These are phyloP conservation scores for Asterochloris sp. DNA, from an alignment of 139 green algal genomes.

Conservation along the genomic window DNA sequence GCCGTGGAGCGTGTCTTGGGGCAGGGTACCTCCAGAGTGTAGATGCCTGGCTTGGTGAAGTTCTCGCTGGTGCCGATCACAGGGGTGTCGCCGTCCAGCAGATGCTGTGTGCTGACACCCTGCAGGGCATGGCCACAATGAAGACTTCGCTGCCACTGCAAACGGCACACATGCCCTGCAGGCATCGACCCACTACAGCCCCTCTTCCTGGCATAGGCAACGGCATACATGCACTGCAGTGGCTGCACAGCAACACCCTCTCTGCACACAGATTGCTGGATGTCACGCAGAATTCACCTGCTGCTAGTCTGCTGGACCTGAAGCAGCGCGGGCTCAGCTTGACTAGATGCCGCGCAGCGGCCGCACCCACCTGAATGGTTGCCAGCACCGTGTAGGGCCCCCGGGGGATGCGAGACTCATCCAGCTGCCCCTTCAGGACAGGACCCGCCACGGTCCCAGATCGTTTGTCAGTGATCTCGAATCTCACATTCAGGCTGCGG, in stretches of 20 bases:
- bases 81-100: slow-evolving; percentile 65
- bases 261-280: too few relatives aligned
- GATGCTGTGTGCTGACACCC: slow-evolving; percentile 63
- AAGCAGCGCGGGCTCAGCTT: too few relatives aligned
- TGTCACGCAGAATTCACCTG: too few relatives aligned
- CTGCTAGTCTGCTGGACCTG: too few relatives aligned
- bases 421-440: slow-evolving; percentile 11
- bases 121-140: slow-evolving; percentile 17
- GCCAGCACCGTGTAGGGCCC: slow-evolving; percentile 76
- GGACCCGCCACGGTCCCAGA: neutral
- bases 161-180: too few relatives aligned
- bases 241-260: too few relatives aligned
- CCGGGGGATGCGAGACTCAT: slow-evolving; percentile 1
- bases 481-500: slow-evolving; percentile 61
- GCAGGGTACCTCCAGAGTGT: slow-evolving; percentile 67
- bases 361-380: slow-evolving; percentile 50
- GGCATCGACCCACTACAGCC: too few relatives aligned
- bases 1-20: slow-evolving; percentile 66
- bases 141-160: too few relatives aligned
- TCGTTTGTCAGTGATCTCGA: slow-evolving; percentile 55
- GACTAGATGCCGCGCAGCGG: neutral
- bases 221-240: too few relatives aligned
- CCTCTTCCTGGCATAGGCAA: too few relatives aligned
- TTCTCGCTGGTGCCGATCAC: slow-evolving; percentile 77
- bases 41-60: slow-evolving; percentile 60